Conservation (phyloP, 306 rosid genomes). For the Abrus pulchellus region DNA sequence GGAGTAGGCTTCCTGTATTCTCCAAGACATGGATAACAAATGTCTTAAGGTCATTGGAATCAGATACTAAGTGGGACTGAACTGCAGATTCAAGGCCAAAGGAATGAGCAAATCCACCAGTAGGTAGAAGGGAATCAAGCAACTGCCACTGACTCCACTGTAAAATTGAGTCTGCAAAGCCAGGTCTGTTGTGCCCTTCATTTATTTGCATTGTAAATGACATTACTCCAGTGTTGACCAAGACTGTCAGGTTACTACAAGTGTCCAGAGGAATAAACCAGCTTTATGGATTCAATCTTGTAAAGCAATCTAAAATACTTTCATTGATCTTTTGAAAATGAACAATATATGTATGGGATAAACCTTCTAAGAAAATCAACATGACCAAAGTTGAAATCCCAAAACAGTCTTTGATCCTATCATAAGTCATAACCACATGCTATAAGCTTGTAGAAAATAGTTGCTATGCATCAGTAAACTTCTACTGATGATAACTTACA, state of each 20-base stretch:
- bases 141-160: conserved; percentile 88
- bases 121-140: conserved; percentile 84
- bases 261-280: conserved; percentile 47
- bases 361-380: conserved; percentile 7
- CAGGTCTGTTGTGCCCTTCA: conserved; percentile 32
- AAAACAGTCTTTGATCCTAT: not conserved
- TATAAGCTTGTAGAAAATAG: conserved; percentile 16
- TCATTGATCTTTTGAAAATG: conserved; percentile 32
- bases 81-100: conserved; percentile 88
- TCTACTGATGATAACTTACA: not conserved
- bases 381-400: conserved; percentile 13
- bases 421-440: not conserved
- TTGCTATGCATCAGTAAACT: not conserved
- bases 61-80: conserved; percentile 69
- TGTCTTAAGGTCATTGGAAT: conserved; percentile 68
- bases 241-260: conserved; percentile 40
- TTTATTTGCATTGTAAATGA: conserved; percentile 51
- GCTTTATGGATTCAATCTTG: conserved; percentile 35
- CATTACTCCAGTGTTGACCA: conserved; percentile 12
- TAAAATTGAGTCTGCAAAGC: conserved; percentile 48
- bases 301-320: conserved; percentile 4
- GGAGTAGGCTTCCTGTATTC: conserved; percentile 86
- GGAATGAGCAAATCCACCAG: conserved; percentile 95
- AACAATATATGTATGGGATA: conserved; percentile 8
- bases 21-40: conserved; percentile 73